Evolutionary conservation across 2,329 filamentous ascomycete genomes (phyloP).

Genomic region (Nectriaceae sp.): DNA sequence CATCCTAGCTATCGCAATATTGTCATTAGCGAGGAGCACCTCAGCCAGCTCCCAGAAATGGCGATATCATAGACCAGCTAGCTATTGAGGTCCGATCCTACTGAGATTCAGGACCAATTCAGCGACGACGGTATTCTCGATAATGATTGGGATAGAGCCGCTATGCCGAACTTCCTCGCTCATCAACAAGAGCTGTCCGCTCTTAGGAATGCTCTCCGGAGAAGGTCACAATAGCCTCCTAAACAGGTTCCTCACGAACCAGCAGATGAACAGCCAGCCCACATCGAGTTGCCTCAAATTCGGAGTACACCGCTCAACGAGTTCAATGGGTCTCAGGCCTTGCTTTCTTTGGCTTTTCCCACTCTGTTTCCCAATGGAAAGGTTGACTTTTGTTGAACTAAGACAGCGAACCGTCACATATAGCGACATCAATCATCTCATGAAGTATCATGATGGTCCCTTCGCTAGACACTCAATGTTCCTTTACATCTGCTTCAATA

Average conservation of each 20-base stretch:
- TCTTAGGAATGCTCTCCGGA: background rate
- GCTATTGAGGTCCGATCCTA: background rate
- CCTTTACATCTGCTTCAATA: constrained; percentile 8
- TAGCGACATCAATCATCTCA: constrained; percentile 3
- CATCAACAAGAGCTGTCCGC: constrained; percentile 27
- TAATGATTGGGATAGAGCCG: background rate
- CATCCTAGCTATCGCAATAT: background rate
- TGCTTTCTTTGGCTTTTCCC: constrained; percentile 13
- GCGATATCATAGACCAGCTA: background rate
- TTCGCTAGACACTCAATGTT: constrained; percentile 6
- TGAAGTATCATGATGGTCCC: constrained; percentile 4
- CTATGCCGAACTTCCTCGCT: background rate
- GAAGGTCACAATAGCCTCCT: background rate
- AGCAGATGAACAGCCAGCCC: background rate
- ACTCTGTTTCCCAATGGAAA: constrained; percentile 7
- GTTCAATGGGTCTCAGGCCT: constrained; percentile 11
- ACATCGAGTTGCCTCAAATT: constrained; percentile 5
- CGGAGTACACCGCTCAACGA: constrained; percentile 4
- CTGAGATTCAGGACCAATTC: background rate
- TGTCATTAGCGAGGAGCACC: background rate
- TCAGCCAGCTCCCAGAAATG: background rate
- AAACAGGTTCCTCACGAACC: background rate
- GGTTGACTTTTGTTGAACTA: constrained; percentile 9
- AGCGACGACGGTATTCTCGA: background rate
- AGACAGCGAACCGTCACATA: constrained; percentile 2